Evolutionary conservation across 768 basidiomycete species (phyloP).

Genomic region (Agaricus sinodeliciosus): DNA sequence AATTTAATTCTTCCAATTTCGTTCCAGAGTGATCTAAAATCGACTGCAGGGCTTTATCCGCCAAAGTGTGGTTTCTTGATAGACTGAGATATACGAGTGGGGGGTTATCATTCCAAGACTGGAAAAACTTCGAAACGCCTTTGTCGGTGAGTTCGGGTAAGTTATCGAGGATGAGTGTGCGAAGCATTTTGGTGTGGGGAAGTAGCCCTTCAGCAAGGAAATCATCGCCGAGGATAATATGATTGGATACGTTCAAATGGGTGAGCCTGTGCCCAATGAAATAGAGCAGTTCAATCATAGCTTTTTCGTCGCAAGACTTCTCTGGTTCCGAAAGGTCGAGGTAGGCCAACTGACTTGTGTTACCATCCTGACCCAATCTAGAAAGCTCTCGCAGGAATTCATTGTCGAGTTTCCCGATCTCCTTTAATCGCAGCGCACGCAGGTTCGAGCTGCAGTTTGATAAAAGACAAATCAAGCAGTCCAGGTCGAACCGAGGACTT

Average conservation of each 20-base stretch:
- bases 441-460: conserved; percentile 40
- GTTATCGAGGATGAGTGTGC: conserved; percentile 46
- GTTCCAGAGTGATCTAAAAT: conserved; percentile 64
- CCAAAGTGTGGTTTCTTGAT: conserved; percentile 53
- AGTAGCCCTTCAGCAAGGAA: conserved; percentile 58
- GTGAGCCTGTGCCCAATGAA: conserved; percentile 48
- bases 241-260: conserved; percentile 66
- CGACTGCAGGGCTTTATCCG: conserved; percentile 46
- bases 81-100: conserved; percentile 51
- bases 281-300: conserved; percentile 48
- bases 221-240: conserved; percentile 51
- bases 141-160: conserved; percentile 61
- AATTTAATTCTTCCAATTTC: conserved; percentile 50
- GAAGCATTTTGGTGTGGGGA: conserved; percentile 38
- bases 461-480: conserved; percentile 56
- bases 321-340: conserved; percentile 70
- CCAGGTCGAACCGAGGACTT: conserved; percentile 77
- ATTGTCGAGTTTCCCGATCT: conserved; percentile 68
- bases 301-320: conserved; percentile 46
- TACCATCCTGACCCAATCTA: conserved; percentile 30
- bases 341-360: conserved; percentile 20
- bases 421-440: conserved; percentile 69
- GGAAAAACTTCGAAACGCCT: conserved; percentile 67
- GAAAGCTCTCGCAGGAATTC: conserved; percentile 51
- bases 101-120: conserved; percentile 41